Percentiles rank a stretch among this genome's conserved stretches.
These are phyloP conservation scores for Fragilaria radians DNA, from an alignment of 108 stramenopile species.

Conservation along the genomic window DNA sequence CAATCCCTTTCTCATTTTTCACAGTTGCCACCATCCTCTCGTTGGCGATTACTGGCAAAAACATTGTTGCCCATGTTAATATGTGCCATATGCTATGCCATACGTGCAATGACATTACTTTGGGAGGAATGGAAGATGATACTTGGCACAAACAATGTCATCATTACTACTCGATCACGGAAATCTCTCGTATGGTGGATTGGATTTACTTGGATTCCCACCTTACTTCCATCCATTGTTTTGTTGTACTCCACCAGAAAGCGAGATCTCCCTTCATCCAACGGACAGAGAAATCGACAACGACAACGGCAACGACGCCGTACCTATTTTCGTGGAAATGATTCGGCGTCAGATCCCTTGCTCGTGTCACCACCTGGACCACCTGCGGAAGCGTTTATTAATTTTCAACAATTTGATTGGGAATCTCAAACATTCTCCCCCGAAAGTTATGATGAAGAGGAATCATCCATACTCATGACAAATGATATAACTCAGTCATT, in stretches of 20 bases:
- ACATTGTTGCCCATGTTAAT: conserved; percentile 36
- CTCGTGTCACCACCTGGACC: conserved; percentile 4
- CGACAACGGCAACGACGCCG: background rate
- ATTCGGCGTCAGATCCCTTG: background rate
- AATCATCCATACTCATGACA: too few species aligned
- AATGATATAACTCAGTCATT: too few species aligned
- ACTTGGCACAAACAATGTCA: background rate
- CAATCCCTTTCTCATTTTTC: conserved; percentile 23
- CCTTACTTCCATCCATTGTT: conserved; percentile 26
- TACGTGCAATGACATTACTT: conserved; percentile 12
- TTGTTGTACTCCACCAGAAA: conserved; percentile 39
- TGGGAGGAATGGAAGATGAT: too few species aligned
- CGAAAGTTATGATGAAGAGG: too few species aligned
- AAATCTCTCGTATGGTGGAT: conserved; percentile 40
- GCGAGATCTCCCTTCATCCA: conserved; percentile 18
- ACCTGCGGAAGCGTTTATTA: conserved; percentile 7
- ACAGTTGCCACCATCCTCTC: conserved; percentile 13
- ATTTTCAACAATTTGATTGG: background rate
- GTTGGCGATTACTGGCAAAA: conserved; percentile 22
- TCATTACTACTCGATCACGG: conserved; percentile 9
- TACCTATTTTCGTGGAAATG: background rate
- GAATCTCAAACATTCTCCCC: too few species aligned
- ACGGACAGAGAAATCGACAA: background rate
- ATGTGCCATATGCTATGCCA: conserved; percentile 32
- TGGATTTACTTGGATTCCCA: conserved; percentile 40